Evolutionary conservation across 2,329 filamentous ascomycete species (phyloP).

Genomic region (Phaeophleospora eucalypticola): DNA sequence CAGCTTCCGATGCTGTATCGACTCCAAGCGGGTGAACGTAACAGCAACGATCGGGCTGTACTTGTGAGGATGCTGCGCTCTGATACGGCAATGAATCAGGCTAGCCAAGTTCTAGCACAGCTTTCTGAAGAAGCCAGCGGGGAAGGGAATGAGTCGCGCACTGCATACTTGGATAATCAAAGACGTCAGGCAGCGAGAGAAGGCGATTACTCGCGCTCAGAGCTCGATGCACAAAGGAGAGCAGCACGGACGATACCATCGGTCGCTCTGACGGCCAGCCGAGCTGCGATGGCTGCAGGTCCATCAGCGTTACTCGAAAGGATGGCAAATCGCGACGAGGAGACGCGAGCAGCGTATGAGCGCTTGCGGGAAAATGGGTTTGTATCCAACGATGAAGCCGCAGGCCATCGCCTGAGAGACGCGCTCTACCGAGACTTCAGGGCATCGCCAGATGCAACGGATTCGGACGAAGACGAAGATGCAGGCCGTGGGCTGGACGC

Average conservation of each 20-base stretch:
- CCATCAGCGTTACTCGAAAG: constrained; percentile 22
- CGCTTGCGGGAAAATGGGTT: constrained; percentile 21
- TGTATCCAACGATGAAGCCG: constrained; percentile 5
- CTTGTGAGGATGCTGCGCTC: constrained; percentile 24
- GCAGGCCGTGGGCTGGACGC: constrained; percentile 41
- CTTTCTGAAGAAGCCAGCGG: neutral
- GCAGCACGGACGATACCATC: constrained; percentile 17
- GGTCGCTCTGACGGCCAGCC: constrained; percentile 27
- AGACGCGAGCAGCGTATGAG: constrained; percentile 26
- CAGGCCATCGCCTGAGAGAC: constrained; percentile 6
- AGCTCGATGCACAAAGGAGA: constrained; percentile 27
- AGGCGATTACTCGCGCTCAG: constrained; percentile 27
- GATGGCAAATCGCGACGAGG: constrained; percentile 25
- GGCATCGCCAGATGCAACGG: constrained; percentile 11
- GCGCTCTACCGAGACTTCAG: constrained; percentile 10
- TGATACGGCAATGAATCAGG: constrained; percentile 15
- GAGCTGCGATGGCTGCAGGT: constrained; percentile 26
- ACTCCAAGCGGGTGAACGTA: constrained; percentile 26
- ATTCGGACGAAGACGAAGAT: constrained; percentile 25
- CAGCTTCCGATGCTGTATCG: constrained; percentile 27
- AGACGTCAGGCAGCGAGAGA: constrained; percentile 22
- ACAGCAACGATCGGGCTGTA: constrained; percentile 16
- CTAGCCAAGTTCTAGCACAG: constrained; percentile 17
- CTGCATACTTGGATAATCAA: constrained; percentile 6
- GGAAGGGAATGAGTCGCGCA: constrained; percentile 1